These are phyloP conservation scores for Acanthamoeba healyi DNA, from an alignment of 208 protist genomes.

Conservation along the genomic window DNA sequence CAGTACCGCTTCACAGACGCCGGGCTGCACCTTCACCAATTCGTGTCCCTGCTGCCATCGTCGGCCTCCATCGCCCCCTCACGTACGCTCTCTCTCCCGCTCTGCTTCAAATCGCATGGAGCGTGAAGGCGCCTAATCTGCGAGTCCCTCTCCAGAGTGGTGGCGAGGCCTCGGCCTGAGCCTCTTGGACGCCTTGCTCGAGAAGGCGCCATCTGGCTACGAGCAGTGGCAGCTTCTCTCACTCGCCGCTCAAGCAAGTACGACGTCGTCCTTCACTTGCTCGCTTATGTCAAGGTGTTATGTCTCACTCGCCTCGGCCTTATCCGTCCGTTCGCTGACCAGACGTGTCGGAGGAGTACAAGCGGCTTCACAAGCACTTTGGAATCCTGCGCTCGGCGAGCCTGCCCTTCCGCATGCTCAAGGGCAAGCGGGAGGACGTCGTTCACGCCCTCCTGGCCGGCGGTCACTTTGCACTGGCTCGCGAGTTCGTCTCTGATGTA, in stretches of 20 bases:
- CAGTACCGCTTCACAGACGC: slow-evolving; percentile 61
- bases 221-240: slow-evolving; percentile 45
- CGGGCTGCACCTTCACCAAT: slow-evolving; percentile 19
- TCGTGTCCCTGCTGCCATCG: background rate
- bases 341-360: slow-evolving; percentile 53
- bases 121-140: background rate
- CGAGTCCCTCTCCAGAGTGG: background rate
- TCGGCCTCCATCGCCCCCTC: slow-evolving; percentile 11
- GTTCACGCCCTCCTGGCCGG: slow-evolving; percentile 5
- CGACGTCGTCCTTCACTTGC: background rate
- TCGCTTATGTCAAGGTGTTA: too few relatives aligned
- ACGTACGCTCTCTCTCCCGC: background rate
- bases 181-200: slow-evolving; percentile 43
- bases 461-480: slow-evolving; percentile 3
- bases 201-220: slow-evolving; percentile 22
- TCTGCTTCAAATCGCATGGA: background rate
- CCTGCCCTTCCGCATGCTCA: slow-evolving; percentile 43
- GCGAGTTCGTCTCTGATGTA: slow-evolving; percentile 14
- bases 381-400: background rate
- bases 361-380: slow-evolving; percentile 46
- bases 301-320: too few relatives aligned
- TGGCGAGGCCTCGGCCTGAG: background rate
- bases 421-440: background rate
- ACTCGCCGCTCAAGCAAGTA: slow-evolving; percentile 47
- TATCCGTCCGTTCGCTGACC: too few relatives aligned